These are phyloP conservation scores for Colletotrichum sp. DNA, from an alignment of 2,329 filamentous ascomycete genomes.

Conservation along the genomic window DNA sequence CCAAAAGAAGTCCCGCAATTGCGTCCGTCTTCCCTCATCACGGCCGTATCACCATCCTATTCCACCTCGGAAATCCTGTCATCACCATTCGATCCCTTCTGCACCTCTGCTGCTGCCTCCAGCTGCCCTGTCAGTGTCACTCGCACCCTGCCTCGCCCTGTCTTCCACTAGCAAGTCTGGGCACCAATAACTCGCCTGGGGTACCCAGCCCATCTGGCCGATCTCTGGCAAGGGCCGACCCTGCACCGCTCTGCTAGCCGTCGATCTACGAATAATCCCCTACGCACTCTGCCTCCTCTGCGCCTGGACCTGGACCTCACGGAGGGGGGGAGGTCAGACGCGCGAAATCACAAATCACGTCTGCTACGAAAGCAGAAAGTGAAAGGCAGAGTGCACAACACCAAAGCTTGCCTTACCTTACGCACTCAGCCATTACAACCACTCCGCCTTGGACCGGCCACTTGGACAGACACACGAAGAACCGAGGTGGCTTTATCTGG, in stretches of 20 bases:
- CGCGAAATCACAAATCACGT: not conserved
- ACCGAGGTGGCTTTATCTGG: not conserved
- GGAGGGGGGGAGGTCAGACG: not conserved
- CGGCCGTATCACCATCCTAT: slow-evolving; percentile 8
- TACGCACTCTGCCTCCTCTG: not conserved
- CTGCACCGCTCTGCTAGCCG: slow-evolving; percentile 17
- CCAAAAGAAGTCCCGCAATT: not conserved
- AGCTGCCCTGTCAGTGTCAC: not conserved
- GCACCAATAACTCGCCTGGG: not conserved
- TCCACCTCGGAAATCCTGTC: not conserved
- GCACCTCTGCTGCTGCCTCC: not conserved
- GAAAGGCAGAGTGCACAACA: not conserved
- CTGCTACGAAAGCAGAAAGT: not conserved
- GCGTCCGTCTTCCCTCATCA: not conserved
- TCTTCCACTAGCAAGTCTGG: not conserved
- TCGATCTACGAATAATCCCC: slow-evolving; percentile 12
- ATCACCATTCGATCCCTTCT: not conserved
- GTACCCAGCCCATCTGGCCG: not conserved
- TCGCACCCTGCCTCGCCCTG: not conserved
- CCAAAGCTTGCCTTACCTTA: not conserved
- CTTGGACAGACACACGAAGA: not conserved
- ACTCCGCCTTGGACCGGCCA: not conserved
- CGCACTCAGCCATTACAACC: not conserved
- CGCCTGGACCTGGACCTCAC: not conserved
- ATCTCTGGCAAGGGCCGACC: slow-evolving; percentile 12